Evolutionary conservation across 2,329 filamentous ascomycete genomes (phyloP).

Genomic region (Exophiala sp.): DNA sequence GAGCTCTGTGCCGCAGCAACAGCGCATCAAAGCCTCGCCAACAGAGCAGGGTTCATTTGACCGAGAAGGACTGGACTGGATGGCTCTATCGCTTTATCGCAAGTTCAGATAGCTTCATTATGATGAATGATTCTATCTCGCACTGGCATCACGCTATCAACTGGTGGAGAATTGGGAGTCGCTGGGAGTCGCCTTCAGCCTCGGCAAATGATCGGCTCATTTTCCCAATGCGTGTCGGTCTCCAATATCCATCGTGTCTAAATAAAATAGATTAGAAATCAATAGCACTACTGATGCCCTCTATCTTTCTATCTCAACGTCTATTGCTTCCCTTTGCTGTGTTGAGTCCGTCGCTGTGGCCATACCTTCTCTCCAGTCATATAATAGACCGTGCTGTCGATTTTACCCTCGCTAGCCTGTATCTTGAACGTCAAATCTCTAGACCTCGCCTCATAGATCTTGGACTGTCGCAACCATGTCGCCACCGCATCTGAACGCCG

Average conservation of each 20-base stretch:
- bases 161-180: neutral
- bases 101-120: no score
- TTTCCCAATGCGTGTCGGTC: neutral
- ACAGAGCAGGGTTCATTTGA: no score
- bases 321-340: no score
- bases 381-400: neutral
- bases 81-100: no score
- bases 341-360: neutral
- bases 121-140: no score
- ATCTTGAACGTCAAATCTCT: no score
- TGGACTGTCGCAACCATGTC: constrained; percentile 6
- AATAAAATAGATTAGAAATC: constrained; percentile 17
- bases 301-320: no score
- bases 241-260: constrained; percentile 3
- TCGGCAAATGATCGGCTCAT: constrained; percentile 5
- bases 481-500: constrained; percentile 11
- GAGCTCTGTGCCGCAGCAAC: no score
- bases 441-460: no score
- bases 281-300: neutral
- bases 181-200: neutral
- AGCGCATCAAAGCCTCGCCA: no score
- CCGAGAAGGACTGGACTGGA: no score
- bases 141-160: neutral
- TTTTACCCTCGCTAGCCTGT: no score
- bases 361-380: neutral